Base-by-base conservation (phyloP, 2,329 filamentous ascomycete species). In the Cytospora leucostoma region DNA sequence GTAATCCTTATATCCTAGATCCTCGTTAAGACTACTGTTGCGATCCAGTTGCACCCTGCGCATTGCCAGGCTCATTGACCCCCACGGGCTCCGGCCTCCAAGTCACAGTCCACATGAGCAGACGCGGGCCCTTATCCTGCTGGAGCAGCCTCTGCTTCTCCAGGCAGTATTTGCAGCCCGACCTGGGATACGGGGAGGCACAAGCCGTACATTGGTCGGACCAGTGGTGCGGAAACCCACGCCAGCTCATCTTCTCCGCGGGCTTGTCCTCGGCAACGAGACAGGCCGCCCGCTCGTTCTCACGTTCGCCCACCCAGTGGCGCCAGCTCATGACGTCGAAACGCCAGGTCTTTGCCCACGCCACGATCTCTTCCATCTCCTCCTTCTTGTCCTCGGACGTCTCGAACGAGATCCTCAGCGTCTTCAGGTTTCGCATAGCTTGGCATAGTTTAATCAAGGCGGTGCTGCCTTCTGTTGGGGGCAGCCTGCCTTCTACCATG, bases 391-490 rank as follows among this genome's bases (percentile, higher is more conserved):
- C 49, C 37, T 57, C 44, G 7, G 56, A 34, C 1, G 61, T 63
- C 60, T 65, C 64, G 32, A 65, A 63, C 35, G 56, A 47, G 27
- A 65, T 65, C 5, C 37, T 55, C 35, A 63, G 49, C 51, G 40
- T 56, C 52, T 63, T 51, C n/a, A 65, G 61, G 34, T 35, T 57
- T 15, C 56, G 21, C 52, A 65, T 58, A 49, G 37, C 32, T 27
- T 34, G 38, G 19, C 57, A 65, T 3, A 58, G n/a, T n/a, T 27
- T 21, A 19, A 19, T 57, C 60, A 52, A 44, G 44, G 38, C 17
- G 17, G 34, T 33, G 1, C 3, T 2, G n/a, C 12, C 3, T 11
- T 51, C 34, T 10, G 51, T 44, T 11, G 33, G 17, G 0, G 35
- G 38, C 15, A 37, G 40, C 32, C 12, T 37, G 11, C 55, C 32